A percentile compares a stretch with the other conserved stretches of the same genome.
phyloP scores from a whole-genome alignment of 306 rosid species.

The Ormosia semicastrata region DNA sequence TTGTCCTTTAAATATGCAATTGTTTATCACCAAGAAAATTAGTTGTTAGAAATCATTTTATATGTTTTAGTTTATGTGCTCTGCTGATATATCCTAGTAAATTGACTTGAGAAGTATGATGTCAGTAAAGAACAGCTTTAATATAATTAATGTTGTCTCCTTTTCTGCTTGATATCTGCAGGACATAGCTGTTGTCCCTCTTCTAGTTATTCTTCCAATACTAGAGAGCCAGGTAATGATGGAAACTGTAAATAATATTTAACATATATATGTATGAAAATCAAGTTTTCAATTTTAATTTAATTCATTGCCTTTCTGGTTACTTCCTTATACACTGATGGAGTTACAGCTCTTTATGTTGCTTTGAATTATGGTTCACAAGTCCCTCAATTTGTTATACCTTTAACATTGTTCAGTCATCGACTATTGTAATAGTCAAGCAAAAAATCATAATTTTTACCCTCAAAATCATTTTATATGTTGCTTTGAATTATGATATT shows the following conservation, averaged over 20 bases:
- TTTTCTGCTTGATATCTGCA: constrained; percentile 54
- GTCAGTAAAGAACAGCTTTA: constrained; percentile 13
- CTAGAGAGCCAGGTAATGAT: constrained; percentile 90
- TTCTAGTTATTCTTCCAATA: constrained; percentile 93
- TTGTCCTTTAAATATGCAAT: constrained; percentile 10
- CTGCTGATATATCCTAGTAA: constrained; percentile 23
- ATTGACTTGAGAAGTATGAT: constrained; percentile 17
- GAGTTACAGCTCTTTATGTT: background rate
- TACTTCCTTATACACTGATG: constrained; percentile 3
- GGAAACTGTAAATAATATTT: constrained; percentile 16
- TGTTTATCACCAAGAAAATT: background rate
- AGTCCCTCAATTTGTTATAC: too few relatives aligned
- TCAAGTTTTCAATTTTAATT: background rate
- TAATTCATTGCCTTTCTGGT: constrained; percentile 4
- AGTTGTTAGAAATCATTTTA: background rate
- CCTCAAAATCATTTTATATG: too few relatives aligned
- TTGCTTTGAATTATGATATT: background rate
- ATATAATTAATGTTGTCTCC: constrained; percentile 26
- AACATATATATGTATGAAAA: background rate
- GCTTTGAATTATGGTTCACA: background rate
- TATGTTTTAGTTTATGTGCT: constrained; percentile 29
- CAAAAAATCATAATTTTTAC: too few relatives aligned
- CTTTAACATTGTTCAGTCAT: constrained; percentile 4
- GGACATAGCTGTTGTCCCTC: constrained; percentile 99
- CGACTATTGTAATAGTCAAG: background rate